These are phyloP conservation scores for Coelastrella sp. DNA, from an alignment of 139 green algal species.

Conservation along the genomic window DNA sequence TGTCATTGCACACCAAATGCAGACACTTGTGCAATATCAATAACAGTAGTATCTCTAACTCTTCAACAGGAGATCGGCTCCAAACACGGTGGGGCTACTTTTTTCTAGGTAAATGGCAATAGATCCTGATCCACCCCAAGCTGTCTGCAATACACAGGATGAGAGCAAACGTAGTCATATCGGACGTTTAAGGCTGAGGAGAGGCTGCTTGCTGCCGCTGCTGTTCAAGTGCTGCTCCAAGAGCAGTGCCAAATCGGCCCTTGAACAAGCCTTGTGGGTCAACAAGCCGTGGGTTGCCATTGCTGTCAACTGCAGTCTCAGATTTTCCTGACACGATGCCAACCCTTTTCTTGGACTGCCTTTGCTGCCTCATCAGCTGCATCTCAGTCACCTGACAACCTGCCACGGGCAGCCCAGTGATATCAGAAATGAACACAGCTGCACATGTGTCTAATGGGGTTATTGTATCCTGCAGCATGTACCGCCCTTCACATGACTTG, in stretches of 20 bases:
- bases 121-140: no score
- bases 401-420: conserved; percentile 17
- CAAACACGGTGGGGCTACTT: no score
- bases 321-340: neutral
- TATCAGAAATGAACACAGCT: conserved; percentile 14
- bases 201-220: neutral
- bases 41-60: no score
- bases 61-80: no score
- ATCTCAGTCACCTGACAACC: neutral
- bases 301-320: neutral
- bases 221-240: neutral
- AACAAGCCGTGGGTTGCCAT: neutral
- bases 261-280: neutral
- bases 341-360: conserved; percentile 14
- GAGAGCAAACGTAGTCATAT: no score
- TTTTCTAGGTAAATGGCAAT: no score
- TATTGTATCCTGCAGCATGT: conserved; percentile 1
- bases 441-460: neutral
- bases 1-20: no score
- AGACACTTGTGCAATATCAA: no score
- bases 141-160: no score
- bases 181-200: neutral
- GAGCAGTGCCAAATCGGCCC: neutral
- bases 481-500: conserved; percentile 27
- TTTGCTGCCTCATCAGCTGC: conserved; percentile 2